Percentiles rank a stretch among this genome's conserved stretches.
Evolutionary conservation across 2,329 filamentous ascomycete genomes (phyloP).

Genomic region (Aspergillus tanneri): DNA sequence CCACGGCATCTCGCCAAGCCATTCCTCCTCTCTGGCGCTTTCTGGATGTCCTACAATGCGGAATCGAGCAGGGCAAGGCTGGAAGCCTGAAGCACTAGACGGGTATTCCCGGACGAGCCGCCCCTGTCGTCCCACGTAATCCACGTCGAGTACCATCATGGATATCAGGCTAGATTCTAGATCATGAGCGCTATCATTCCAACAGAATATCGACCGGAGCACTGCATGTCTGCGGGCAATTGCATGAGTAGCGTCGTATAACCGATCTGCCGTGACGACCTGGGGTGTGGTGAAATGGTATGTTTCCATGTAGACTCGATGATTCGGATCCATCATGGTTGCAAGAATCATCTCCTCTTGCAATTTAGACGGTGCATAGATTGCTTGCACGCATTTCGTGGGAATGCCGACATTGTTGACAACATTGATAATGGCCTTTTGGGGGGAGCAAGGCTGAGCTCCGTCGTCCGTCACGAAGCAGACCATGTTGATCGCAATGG

Average conservation of each 20-base stretch:
- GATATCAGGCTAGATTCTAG: not conserved
- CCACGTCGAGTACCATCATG: not conserved
- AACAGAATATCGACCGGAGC: conserved; percentile 1
- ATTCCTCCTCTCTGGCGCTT: not conserved
- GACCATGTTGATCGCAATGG: too few relatives aligned
- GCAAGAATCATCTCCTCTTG: conserved; percentile 4
- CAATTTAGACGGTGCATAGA: not conserved
- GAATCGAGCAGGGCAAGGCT: too few relatives aligned
- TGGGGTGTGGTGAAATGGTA: not conserved
- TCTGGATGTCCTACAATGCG: not conserved
- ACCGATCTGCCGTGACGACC: not conserved
- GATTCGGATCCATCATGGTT: not conserved
- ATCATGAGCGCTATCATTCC: not conserved
- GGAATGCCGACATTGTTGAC: too few relatives aligned
- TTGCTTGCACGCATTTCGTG: conserved; percentile 1
- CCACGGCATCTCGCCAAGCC: conserved; percentile 7
- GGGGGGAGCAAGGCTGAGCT: too few relatives aligned
- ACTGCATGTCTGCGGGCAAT: conserved; percentile 1
- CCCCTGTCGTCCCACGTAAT: not conserved
- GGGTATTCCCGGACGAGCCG: too few relatives aligned
- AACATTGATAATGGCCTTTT: too few relatives aligned
- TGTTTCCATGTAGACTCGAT: not conserved
- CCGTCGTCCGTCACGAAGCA: too few relatives aligned
- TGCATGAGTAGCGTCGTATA: conserved; percentile 1
- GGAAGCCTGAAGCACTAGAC: too few relatives aligned